Evolutionary conservation across 441 rosid species (phyloP).

Genomic region (Eutrema salsugineum): DNA sequence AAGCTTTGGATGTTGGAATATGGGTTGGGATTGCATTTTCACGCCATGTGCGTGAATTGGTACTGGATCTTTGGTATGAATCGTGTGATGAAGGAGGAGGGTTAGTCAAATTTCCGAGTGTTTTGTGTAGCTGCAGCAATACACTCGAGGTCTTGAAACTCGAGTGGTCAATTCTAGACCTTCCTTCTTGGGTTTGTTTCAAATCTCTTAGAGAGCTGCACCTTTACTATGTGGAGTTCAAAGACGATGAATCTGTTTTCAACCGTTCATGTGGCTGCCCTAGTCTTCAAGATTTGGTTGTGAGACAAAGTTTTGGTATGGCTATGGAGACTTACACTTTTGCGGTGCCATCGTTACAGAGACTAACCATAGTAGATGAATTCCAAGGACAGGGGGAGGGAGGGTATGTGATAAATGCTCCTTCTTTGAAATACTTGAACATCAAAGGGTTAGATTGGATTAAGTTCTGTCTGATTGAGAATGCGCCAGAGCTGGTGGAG

Average conservation of each 20-base stretch:
- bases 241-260: neutral
- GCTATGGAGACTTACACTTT: neutral
- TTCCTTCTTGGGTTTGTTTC: neutral
- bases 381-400: neutral
- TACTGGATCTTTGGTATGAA: neutral
- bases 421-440: neutral
- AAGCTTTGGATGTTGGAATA: neutral
- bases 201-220: neutral
- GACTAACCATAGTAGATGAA: neutral
- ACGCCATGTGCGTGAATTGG: neutral
- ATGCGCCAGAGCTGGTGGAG: neutral
- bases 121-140: neutral
- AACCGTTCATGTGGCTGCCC: conserved; percentile 7
- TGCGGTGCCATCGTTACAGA: neutral
- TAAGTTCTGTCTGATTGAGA: neutral
- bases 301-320: neutral
- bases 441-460: neutral
- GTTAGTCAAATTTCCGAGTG: neutral
- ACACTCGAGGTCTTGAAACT: neutral
- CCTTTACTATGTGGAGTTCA: neutral
- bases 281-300: conserved; percentile 3
- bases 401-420: conserved; percentile 3
- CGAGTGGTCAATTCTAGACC: neutral
- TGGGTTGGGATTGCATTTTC: neutral
- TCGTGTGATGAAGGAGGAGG: too few species aligned